Conservation (phyloP, 2,329 filamentous ascomycete genomes). For the Colletotrichum orbiculare region DNA sequence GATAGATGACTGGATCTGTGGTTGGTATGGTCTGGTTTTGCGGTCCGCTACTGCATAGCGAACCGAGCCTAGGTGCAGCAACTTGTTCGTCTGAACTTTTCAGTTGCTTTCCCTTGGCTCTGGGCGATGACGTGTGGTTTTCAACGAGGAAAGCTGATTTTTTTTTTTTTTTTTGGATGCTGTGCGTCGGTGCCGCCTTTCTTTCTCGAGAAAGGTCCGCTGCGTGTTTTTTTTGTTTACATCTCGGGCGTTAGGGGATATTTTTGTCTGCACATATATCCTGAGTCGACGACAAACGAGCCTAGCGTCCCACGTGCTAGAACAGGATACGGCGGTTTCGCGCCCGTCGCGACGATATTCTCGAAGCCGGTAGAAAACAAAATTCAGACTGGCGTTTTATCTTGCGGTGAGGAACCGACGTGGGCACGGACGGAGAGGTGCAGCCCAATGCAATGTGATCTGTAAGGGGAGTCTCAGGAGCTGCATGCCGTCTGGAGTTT, state of each 20-base stretch:
- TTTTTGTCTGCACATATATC: no score
- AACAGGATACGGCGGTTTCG: neutral
- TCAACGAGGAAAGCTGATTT: neutral
- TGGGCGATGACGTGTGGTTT: neutral
- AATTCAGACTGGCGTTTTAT: slow-evolving; percentile 1
- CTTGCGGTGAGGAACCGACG: slow-evolving; percentile 17
- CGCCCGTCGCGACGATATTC: slow-evolving; percentile 4
- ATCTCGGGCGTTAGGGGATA: no score
- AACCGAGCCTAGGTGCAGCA: slow-evolving; percentile 31
- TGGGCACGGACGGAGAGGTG: slow-evolving; percentile 20
- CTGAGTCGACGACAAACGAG: no score
- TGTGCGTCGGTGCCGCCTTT: neutral
- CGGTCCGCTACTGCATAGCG: slow-evolving; percentile 23
- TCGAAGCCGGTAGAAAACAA: slow-evolving; percentile 3
- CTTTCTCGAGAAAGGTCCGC: no score
- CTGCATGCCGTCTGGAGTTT: slow-evolving; percentile 26
- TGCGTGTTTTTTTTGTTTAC: no score
- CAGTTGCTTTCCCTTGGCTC: neutral
- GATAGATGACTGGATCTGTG: slow-evolving; percentile 5
- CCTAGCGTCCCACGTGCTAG: no score
- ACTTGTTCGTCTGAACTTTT: slow-evolving; percentile 27
- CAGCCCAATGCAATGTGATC: slow-evolving; percentile 30
- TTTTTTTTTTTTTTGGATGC: neutral
- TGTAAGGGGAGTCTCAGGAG: slow-evolving; percentile 7
- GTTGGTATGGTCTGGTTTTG: slow-evolving; percentile 22